Base-by-base conservation (phyloP, 2,329 filamentous ascomycete genomes). In the Arthroderma sp. region DNA sequence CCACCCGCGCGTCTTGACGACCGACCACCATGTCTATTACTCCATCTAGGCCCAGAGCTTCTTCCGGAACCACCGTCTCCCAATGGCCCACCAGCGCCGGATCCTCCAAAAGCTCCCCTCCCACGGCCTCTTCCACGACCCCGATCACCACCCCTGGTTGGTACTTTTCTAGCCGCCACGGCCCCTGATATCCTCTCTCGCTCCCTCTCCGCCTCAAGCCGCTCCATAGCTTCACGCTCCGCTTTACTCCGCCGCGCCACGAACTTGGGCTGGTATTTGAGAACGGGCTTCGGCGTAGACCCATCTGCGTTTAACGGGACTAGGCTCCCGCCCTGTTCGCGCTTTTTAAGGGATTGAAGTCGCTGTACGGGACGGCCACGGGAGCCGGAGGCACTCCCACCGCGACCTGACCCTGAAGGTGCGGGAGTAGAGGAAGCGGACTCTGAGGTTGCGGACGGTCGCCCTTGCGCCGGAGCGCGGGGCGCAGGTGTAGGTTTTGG, bases 251-350 rank as follows among this genome's bases (percentile, higher is more conserved):
- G 63, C 8, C 67, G 66, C 5, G 50, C 54, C 5, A 64, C 60
- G 2, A 61, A 58, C 40, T 63, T 65, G 4, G 68, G 68, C 49
- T 66, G 60, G 45, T 64, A 67, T 49, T 68, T 69, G 30, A 69
- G 51, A 2, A 56, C 57, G 5, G 64, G 63, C 45, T 65, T 66
- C 2, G 58, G 50, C 1, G 58, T 48, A 38, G 62, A 59, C 7
- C 57, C 56, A 49, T 54, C 53, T 48, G 44, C 45, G 28, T 51
- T 50, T 32, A 57, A 48, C 0, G 62, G 55, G 4, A 57, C 53
- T 22, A 68, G 64, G 42, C 61, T 65, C 9, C 65, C 59, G 3
- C 60, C 54, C 1, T 63, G 56, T 5, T 56, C 51, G 36, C 63
- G 59, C 51, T 60, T 64, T 43, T 66, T 66, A 8, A 68, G 53